Evolutionary conservation across 2,329 filamentous ascomycete genomes (phyloP).

Genomic region (Sporothrix brunneoviolacea): DNA sequence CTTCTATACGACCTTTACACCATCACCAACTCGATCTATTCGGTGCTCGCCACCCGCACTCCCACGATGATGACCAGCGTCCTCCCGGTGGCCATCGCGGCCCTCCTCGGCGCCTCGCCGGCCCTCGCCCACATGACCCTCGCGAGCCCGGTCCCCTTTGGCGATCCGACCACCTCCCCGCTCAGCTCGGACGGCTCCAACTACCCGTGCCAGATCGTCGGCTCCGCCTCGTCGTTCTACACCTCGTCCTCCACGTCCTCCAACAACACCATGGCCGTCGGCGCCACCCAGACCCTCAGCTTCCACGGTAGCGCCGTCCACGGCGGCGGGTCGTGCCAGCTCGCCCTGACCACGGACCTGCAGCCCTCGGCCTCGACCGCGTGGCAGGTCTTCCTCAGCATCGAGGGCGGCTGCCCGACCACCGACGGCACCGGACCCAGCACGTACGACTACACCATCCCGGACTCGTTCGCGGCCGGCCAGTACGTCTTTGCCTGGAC

Average conservation of each 20-base stretch:
- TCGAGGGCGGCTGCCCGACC: conserved; percentile 27
- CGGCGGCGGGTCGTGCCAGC: conserved; percentile 27
- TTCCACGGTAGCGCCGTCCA: conserved; percentile 26
- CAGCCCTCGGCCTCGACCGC: conserved; percentile 19
- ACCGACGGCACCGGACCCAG: conserved; percentile 20
- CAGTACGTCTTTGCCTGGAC: conserved; percentile 54
- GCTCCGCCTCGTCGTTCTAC: conserved; percentile 36
- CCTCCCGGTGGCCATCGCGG: conserved; percentile 5
- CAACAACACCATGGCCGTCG: conserved; percentile 20
- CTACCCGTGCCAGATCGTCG: conserved; percentile 27
- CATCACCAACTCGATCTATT: background rate
- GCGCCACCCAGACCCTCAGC: conserved; percentile 19
- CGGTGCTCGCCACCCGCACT: background rate
- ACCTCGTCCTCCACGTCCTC: background rate
- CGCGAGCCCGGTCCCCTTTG: conserved; percentile 18
- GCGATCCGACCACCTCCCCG: conserved; percentile 18
- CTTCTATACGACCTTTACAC: background rate
- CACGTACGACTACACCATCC: conserved; percentile 24
- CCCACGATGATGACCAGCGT: background rate
- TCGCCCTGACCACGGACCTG: conserved; percentile 22
- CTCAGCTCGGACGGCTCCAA: conserved; percentile 17
- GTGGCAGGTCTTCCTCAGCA: conserved; percentile 27
- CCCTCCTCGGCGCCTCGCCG: conserved; percentile 5
- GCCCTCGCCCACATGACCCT: conserved; percentile 19
- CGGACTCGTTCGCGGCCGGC: conserved; percentile 22